Conservation (phyloP, 2,329 filamentous ascomycete genomes). For the Chaetomium olivaceum region DNA sequence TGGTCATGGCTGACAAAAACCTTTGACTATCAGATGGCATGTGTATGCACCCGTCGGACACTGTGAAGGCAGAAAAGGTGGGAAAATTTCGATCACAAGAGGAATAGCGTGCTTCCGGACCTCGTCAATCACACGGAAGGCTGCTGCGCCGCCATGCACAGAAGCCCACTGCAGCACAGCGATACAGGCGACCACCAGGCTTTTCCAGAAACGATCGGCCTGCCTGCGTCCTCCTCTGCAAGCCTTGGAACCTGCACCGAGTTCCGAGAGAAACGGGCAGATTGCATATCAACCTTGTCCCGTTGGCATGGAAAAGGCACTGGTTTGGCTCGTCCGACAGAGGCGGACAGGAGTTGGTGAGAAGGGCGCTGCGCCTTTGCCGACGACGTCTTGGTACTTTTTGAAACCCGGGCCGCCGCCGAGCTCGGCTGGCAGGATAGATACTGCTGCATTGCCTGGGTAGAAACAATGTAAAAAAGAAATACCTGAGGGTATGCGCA, state of each 20-base stretch:
- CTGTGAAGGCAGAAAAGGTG: conserved; percentile 25
- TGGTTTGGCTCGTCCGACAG: neutral
- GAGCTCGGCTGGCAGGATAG: no score
- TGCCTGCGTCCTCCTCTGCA: neutral
- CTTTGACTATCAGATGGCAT: conserved; percentile 19
- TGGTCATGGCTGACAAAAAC: neutral
- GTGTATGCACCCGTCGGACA: conserved; percentile 24
- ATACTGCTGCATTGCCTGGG: neutral
- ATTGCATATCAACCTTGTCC: conserved; percentile 19
- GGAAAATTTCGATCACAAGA: conserved; percentile 20
- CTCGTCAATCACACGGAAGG: conserved; percentile 31
- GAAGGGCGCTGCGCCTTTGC: neutral
- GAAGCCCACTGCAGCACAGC: conserved; percentile 9
- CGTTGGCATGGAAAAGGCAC: neutral
- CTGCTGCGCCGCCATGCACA: conserved; percentile 23
- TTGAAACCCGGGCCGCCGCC: no score
- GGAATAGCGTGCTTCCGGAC: conserved; percentile 20
- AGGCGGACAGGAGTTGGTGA: neutral
- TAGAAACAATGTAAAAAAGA: neutral
- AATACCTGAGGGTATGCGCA: neutral
- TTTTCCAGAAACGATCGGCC: conserved; percentile 19
- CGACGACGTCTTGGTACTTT: neutral
- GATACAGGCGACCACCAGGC: conserved; percentile 6
- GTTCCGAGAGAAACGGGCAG: conserved; percentile 25
- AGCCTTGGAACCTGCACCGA: conserved; percentile 17